These are phyloP conservation scores for Malassezia psittaci DNA, from an alignment of 1,284 basidiomycete genomes.

Conservation along the genomic window DNA sequence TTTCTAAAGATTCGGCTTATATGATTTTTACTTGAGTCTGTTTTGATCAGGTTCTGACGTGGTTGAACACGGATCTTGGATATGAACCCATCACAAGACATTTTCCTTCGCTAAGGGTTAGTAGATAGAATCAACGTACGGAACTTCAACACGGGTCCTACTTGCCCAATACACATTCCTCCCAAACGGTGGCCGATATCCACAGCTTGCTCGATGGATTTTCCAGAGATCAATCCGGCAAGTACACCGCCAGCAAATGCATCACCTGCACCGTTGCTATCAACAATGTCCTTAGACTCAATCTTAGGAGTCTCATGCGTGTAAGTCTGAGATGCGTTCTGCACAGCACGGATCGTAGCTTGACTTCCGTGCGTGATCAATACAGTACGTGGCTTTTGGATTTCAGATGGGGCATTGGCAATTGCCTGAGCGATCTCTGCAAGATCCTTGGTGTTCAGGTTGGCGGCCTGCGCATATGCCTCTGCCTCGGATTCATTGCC, in stretches of 20 bases:
- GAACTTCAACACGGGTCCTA: slow-evolving; percentile 51
- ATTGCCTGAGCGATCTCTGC: slow-evolving; percentile 40
- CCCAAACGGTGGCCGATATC: slow-evolving; percentile 82
- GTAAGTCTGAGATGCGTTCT: slow-evolving; percentile 53
- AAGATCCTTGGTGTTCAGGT: slow-evolving; percentile 36
- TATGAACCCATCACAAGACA: slow-evolving; percentile 17
- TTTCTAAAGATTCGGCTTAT: too few relatives aligned
- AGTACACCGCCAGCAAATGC: slow-evolving; percentile 97
- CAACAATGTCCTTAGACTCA: slow-evolving; percentile 56
- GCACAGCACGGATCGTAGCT: slow-evolving; percentile 67
- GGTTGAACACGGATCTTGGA: slow-evolving; percentile 14
- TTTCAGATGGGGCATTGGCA: slow-evolving; percentile 29
- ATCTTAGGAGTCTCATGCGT: slow-evolving; percentile 52
- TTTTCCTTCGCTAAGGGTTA: slow-evolving; percentile 24
- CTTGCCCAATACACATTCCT: slow-evolving; percentile 74
- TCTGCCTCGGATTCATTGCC: slow-evolving; percentile 92
- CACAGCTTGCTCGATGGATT: slow-evolving; percentile 66
- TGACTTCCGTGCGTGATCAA: slow-evolving; percentile 84
- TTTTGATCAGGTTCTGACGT: neutral
- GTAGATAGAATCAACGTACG: slow-evolving; percentile 13
- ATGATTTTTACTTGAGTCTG: too few relatives aligned
- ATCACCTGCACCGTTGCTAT: slow-evolving; percentile 99
- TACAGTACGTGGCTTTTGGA: slow-evolving; percentile 57
- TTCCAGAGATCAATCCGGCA: slow-evolving; percentile 72
- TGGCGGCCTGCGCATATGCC: slow-evolving; percentile 63